Percentiles rank a stretch among this genome's conserved stretches.
Evolutionary conservation across 108 stramenopile genomes (phyloP).

Genomic region (Pseudonitzschia pungens): DNA sequence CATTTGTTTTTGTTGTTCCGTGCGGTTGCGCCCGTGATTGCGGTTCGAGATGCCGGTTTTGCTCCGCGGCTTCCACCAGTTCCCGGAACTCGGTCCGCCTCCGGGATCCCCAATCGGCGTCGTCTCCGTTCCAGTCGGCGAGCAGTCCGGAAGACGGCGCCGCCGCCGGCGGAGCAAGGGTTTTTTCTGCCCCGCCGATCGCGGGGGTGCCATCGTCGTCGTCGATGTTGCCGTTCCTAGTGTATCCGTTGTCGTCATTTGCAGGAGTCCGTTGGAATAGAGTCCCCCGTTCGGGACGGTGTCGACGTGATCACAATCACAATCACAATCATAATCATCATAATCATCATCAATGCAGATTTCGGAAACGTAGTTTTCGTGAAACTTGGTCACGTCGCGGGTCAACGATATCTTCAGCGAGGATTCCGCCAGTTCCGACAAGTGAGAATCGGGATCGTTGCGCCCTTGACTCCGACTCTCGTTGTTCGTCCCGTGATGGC

Average conservation of each 20-base stretch:
- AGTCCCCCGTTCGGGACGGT: neutral
- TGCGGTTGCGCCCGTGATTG: too few relatives aligned
- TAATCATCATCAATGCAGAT: too few relatives aligned
- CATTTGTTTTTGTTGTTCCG: too few relatives aligned
- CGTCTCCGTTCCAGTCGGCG: neutral
- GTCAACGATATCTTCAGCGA: neutral
- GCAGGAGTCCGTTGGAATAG: slow-evolving; percentile 2
- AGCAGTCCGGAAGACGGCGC: neutral
- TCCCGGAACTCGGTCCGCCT: neutral
- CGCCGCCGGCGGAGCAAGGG: too few relatives aligned
- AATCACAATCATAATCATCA: too few relatives aligned
- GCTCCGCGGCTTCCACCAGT: too few relatives aligned
- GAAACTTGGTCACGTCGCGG: neutral
- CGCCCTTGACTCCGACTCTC: too few relatives aligned
- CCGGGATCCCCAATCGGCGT: neutral
- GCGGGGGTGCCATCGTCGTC: neutral
- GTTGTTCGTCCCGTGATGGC: too few relatives aligned
- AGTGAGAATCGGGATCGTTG: too few relatives aligned
- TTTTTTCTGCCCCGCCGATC: too few relatives aligned
- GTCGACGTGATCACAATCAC: neutral
- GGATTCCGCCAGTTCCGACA: neutral
- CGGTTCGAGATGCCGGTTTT: too few relatives aligned
- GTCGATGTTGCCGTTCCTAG: neutral
- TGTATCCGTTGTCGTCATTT: neutral
- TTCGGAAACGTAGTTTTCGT: neutral